These are phyloP conservation scores for Mollisia scopiformis DNA, from an alignment of 2,329 filamentous ascomycete genomes.

Conservation along the genomic window DNA sequence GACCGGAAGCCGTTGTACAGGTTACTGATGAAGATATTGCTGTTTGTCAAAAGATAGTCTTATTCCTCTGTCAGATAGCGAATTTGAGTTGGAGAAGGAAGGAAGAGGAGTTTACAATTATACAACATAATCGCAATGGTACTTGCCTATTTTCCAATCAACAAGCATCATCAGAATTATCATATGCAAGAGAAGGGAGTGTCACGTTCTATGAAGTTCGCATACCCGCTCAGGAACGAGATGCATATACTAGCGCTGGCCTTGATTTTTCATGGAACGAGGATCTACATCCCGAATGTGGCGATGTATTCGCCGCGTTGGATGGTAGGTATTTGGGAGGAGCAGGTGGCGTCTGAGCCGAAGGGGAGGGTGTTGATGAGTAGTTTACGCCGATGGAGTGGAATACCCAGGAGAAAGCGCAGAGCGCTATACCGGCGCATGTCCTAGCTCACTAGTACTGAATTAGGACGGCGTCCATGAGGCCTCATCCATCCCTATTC, in stretches of 20 bases:
- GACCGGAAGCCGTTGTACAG: conserved; percentile 30
- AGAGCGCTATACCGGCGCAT: too few relatives aligned
- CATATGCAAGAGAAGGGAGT: background rate
- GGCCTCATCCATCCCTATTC: too few relatives aligned
- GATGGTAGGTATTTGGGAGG: too few relatives aligned
- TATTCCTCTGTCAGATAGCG: background rate
- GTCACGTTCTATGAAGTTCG: conserved; percentile 21
- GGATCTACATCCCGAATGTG: conserved; percentile 22
- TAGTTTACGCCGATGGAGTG: too few relatives aligned
- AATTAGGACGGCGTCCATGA: too few relatives aligned
- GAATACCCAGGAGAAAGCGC: too few relatives aligned
- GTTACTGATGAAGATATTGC: conserved; percentile 32
- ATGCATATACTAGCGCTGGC: conserved; percentile 13
- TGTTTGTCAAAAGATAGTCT: conserved; percentile 37
- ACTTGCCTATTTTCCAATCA: background rate
- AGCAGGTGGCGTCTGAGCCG: too few relatives aligned
- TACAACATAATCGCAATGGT: background rate
- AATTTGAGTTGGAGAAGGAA: background rate
- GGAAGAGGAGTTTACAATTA: background rate
- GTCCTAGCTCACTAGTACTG: too few relatives aligned
- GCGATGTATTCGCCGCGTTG: conserved; percentile 16
- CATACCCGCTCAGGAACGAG: conserved; percentile 28
- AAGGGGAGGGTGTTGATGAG: too few relatives aligned
- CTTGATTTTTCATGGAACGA: conserved; percentile 23
- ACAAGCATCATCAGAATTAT: too few relatives aligned